Percentiles rank a stretch among this genome's conserved stretches.
Conservation (phyloP, 75 land plant genomes). For the Gnetum montanum region DNA sequence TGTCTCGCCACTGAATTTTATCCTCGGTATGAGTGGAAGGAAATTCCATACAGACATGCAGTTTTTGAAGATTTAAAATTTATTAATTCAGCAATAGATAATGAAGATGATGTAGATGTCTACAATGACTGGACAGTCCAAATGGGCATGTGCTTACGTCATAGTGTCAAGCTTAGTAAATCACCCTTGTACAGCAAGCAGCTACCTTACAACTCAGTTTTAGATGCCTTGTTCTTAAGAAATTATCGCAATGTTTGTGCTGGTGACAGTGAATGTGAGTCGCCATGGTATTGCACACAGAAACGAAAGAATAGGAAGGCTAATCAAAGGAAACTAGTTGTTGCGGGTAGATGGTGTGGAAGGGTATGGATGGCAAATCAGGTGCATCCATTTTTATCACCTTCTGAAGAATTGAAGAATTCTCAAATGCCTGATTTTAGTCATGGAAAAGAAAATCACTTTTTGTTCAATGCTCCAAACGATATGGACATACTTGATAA, state of each 20-base stretch:
- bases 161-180: conserved; percentile 46
- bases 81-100: conserved; percentile 50
- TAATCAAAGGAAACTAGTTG: conserved; percentile 49
- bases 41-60: conserved; percentile 38
- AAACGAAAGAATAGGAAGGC: conserved; percentile 9
- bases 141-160: conserved; percentile 62
- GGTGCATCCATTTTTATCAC: conserved; percentile 73
- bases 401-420: conserved; percentile 10
- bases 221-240: conserved; percentile 44
- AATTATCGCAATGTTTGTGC: conserved; percentile 9
- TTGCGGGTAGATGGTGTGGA: conserved; percentile 93
- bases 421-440: no score
- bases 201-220: conserved; percentile 56
- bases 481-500: no score
- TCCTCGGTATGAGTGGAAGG: conserved; percentile 45
- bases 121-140: conserved; percentile 73
- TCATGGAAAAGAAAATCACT: no score
- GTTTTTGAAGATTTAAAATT: conserved; percentile 44
- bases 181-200: conserved; percentile 65
- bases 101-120: conserved; percentile 38
- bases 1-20: conserved; percentile 48
- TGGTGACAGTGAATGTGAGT: background rate
- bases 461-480: no score
- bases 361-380: conserved; percentile 86
- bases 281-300: background rate